Base-by-base conservation (phyloP, 2,329 filamentous ascomycete genomes). In the Stemphylium beticola region DNA sequence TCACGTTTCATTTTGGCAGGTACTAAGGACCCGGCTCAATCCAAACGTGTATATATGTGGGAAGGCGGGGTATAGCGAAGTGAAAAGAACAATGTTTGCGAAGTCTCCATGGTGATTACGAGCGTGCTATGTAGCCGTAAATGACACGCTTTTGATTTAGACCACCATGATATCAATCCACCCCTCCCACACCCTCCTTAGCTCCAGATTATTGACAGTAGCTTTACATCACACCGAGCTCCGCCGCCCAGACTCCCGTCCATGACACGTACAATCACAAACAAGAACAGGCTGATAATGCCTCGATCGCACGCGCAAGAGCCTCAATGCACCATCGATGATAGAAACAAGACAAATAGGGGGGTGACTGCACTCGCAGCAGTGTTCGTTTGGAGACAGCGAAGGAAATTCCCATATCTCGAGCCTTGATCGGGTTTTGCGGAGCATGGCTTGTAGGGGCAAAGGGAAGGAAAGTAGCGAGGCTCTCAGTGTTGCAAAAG, bases 251-350 rank as follows among this genome's bases (percentile, higher is more conserved):
- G n/a, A 9, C 20, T 22, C 20, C 10, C 17, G n/a, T 18, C 18
- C 11, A 24, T 53, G 49, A 12, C 43, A 48, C 9, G 43, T 31
- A 15, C 50, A 53, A 10, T 33, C 22, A 15, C 38, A 53, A 14
- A 53, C 17, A 9, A 53, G 10, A 20, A 26, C 9, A 29, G 37
- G 32, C 37, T 37, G 36, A 26, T 53, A 53, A 9, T 42, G 2
- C 43, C 24, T 31, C 10, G 29, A 10, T 2, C 31, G 37, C 14
- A 53, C 6, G 15, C 43, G 29, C 12, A 53, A 11, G 10, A 39
- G 11, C 33, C 18, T 39, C n/a, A 51, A 3, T 24, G 26, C 26
- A 24, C 12, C n/a, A n/a, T 51, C 18, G 9, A 45, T 29, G 33
- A 34, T 8, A 9, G 24, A 32, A 15, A 26, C 24, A 4, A 51